Conservation (phyloP, 257 asterid genomes). For the Verbascum thapsus region DNA sequence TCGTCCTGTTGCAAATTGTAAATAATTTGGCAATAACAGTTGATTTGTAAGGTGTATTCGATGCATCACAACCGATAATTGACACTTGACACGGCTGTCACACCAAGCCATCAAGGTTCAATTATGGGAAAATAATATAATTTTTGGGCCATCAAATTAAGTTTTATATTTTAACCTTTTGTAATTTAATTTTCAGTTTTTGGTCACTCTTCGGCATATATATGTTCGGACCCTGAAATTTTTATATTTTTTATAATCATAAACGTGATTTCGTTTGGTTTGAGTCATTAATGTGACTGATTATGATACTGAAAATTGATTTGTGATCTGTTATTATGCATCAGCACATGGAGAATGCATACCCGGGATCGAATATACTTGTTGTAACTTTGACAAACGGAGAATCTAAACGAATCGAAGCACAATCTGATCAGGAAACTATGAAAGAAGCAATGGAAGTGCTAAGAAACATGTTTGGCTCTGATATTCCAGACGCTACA, state of each 20-base stretch:
- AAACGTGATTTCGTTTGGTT: too few species aligned
- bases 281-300: conserved; percentile 2
- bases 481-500: conserved; percentile 65
- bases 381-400: conserved; percentile 90
- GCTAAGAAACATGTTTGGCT: conserved; percentile 80
- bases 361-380: conserved; percentile 84
- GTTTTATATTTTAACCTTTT: too few species aligned
- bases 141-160: conserved; percentile 16
- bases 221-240: too few species aligned
- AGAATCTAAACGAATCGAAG: conserved; percentile 85
- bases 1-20: too few species aligned
- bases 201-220: too few species aligned
- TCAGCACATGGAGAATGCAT: conserved; percentile 97
- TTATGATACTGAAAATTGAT: conserved; percentile 23
- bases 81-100: conserved; percentile 27
- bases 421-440: conserved; percentile 78
- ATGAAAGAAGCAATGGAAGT: conserved; percentile 89
- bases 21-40: too few species aligned
- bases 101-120: conserved; percentile 11
- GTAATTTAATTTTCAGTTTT: too few species aligned
- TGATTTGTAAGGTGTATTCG: too few species aligned
- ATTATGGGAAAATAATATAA: too few species aligned
- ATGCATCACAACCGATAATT: conserved; percentile 20
- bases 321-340: conserved; percentile 31
- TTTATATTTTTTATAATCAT: too few species aligned